Evolutionary conservation across 2,329 filamentous ascomycete species (phyloP).

Genomic region (Claviceps sp.): DNA sequence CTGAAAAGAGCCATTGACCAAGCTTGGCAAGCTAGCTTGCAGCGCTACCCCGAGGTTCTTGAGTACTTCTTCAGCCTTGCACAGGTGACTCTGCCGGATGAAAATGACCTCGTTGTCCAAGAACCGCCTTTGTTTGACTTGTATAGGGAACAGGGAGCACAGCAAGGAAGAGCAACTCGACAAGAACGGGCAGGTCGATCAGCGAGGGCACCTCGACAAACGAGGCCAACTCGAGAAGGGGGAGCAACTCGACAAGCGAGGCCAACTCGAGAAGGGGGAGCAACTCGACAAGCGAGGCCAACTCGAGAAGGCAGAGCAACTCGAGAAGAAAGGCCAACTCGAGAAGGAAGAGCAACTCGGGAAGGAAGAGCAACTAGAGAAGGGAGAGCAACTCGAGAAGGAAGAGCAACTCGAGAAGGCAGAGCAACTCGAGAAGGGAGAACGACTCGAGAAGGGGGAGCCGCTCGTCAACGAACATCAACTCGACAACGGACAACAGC

Average conservation of each 20-base stretch:
- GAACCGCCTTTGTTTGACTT: slow-evolving; percentile 46
- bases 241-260: too few species aligned
- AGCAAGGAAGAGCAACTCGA: slow-evolving; percentile 16
- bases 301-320: slow-evolving; percentile 29
- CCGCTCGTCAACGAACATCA: too few species aligned
- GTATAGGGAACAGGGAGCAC: slow-evolving; percentile 33
- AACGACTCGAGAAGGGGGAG: too few species aligned
- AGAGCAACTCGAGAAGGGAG: slow-evolving; percentile 29
- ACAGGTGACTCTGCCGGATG: slow-evolving; percentile 48
- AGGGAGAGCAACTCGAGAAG: slow-evolving; percentile 13
- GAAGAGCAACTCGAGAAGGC: slow-evolving; percentile 18
- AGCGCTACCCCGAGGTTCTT: slow-evolving; percentile 68
- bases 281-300: too few species aligned
- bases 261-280: slow-evolving; percentile 15
- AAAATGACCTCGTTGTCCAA: slow-evolving; percentile 45
- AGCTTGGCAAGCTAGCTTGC: slow-evolving; percentile 63
- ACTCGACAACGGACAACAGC: slow-evolving; percentile 29
- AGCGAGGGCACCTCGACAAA: slow-evolving; percentile 15
- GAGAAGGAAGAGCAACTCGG: slow-evolving; percentile 9
- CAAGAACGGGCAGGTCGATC: too few species aligned
- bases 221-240: slow-evolving; percentile 32
- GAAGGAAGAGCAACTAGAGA: slow-evolving; percentile 33
- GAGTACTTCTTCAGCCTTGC: slow-evolving; percentile 69
- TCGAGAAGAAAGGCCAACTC: slow-evolving; percentile 19
- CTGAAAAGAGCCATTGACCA: slow-evolving; percentile 65